Evolutionary conservation across 257 asterid genomes (phyloP).

Genomic region (Solanum phureja): DNA sequence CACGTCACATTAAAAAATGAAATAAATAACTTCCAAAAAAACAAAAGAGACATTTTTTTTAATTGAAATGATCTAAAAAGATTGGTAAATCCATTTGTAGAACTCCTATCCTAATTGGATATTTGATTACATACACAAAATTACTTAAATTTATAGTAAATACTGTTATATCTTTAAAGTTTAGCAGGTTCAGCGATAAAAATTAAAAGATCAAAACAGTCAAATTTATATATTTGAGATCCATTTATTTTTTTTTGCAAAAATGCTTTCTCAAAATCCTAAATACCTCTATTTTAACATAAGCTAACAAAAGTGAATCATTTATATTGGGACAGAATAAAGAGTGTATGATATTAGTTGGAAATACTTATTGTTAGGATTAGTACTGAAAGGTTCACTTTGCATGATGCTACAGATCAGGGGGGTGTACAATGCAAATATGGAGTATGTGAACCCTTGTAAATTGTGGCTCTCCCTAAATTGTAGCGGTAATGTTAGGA

Average conservation of each 20-base stretch:
- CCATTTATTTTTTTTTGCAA: accelerated
- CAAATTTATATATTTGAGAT: too few species aligned
- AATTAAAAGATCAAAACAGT: too few species aligned
- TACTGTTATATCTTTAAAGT: too few species aligned
- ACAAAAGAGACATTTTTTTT: not conserved
- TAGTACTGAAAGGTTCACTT: not conserved
- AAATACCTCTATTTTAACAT: not conserved
- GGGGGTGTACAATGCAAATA: not conserved
- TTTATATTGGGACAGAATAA: too few species aligned
- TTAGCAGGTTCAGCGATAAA: not conserved
- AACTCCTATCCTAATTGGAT: not conserved
- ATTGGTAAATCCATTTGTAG: not conserved
- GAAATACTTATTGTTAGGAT: not conserved
- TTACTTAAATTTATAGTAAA: too few species aligned
- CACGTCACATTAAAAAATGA: not conserved
- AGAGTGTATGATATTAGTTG: too few species aligned
- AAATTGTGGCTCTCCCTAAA: too few species aligned
- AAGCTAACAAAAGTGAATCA: too few species aligned
- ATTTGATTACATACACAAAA: not conserved
- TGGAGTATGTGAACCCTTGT: not conserved
- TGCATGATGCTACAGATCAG: not conserved
- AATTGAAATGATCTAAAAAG: too few species aligned
- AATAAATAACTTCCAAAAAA: too few species aligned
- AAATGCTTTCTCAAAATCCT: not conserved
- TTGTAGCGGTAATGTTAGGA: not conserved